phyloP scores from a whole-genome alignment of 306 rosid genomes.

The Dalbergia cultrata region DNA sequence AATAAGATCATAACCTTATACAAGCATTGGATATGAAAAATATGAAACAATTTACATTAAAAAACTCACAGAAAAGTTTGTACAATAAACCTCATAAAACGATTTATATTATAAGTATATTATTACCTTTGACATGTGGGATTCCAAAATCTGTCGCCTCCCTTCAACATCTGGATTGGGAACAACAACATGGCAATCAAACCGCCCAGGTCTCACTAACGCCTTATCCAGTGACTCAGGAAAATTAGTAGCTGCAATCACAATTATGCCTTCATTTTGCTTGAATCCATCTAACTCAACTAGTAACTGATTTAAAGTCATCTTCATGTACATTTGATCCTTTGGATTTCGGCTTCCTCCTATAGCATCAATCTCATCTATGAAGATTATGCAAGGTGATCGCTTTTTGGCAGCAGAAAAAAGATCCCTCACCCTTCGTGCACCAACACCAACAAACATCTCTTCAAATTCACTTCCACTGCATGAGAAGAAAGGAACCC shows the following conservation, averaged over 20 bases:
- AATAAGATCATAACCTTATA: too few species aligned
- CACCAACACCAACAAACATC: constrained; percentile 97
- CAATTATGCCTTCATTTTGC: constrained; percentile 65
- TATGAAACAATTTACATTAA: too few species aligned
- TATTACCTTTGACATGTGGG: constrained; percentile 94
- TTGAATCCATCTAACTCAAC: constrained; percentile 98
- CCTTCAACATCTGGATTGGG: constrained; percentile 99
- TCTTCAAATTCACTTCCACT: constrained; percentile 99
- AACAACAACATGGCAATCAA: constrained; percentile 88
- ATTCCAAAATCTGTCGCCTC: constrained; percentile 90
- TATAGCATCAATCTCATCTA: constrained; percentile 96
- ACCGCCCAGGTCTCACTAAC: constrained; percentile 95
- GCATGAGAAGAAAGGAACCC: constrained; percentile 93
- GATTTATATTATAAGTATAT: background rate
- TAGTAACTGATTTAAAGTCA: constrained; percentile 94
- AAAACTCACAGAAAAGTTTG: too few species aligned
- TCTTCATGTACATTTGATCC: constrained; percentile 85
- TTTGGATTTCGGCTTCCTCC: constrained; percentile 87
- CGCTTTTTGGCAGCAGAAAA: constrained; percentile 94
- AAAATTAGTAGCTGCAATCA: constrained; percentile 82
- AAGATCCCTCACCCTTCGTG: constrained; percentile 91
- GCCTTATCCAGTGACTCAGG: constrained; percentile 95
- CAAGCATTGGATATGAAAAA: too few species aligned
- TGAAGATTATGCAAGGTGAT: constrained; percentile 91
- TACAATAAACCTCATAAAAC: background rate